Evolutionary conservation across 2,329 filamentous ascomycete species (phyloP).

Genomic region (Aureobasidium uvarum): DNA sequence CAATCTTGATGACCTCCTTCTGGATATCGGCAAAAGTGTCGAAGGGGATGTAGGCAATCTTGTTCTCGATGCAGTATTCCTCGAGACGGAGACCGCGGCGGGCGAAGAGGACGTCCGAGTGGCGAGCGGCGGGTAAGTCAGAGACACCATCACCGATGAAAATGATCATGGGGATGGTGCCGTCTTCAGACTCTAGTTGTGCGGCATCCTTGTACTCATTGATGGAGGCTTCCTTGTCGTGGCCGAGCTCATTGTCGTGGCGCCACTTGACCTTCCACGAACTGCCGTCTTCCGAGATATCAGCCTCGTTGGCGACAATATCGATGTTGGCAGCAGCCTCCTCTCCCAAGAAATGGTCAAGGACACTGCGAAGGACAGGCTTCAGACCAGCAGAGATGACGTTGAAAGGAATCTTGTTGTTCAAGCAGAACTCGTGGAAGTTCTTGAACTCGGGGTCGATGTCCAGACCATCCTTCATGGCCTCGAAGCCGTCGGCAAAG

Average conservation of each 20-base stretch:
- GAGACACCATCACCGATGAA: slow-evolving; percentile 70
- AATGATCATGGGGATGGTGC: slow-evolving; percentile 63
- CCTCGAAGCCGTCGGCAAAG: slow-evolving; percentile 65
- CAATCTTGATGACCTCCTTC: slow-evolving; percentile 57
- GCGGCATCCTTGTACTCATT: slow-evolving; percentile 59
- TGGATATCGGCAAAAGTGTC: slow-evolving; percentile 67
- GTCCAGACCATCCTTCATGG: slow-evolving; percentile 61
- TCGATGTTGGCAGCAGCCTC: slow-evolving; percentile 59
- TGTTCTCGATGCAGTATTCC: slow-evolving; percentile 63
- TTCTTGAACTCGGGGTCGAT: slow-evolving; percentile 63
- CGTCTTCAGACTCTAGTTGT: slow-evolving; percentile 56
- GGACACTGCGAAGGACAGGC: slow-evolving; percentile 59
- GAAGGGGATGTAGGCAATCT: slow-evolving; percentile 60
- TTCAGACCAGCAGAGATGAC: slow-evolving; percentile 68
- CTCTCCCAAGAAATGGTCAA: slow-evolving; percentile 65
- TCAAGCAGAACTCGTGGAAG: slow-evolving; percentile 64
- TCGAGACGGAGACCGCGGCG: slow-evolving; percentile 63
- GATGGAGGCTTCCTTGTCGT: slow-evolving; percentile 66
- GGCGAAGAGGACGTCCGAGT: slow-evolving; percentile 67
- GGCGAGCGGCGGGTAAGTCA: slow-evolving; percentile 62
- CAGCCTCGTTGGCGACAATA: slow-evolving; percentile 66
- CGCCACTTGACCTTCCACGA: slow-evolving; percentile 66
- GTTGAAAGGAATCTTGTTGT: slow-evolving; percentile 64
- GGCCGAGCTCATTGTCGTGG: slow-evolving; percentile 63
- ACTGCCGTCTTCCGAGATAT: slow-evolving; percentile 57